Percentiles rank a stretch among this genome's conserved stretches.
These are phyloP conservation scores for Bathelium albidoporum DNA, from an alignment of 495 filamentous ascomycete species.

Conservation along the genomic window DNA sequence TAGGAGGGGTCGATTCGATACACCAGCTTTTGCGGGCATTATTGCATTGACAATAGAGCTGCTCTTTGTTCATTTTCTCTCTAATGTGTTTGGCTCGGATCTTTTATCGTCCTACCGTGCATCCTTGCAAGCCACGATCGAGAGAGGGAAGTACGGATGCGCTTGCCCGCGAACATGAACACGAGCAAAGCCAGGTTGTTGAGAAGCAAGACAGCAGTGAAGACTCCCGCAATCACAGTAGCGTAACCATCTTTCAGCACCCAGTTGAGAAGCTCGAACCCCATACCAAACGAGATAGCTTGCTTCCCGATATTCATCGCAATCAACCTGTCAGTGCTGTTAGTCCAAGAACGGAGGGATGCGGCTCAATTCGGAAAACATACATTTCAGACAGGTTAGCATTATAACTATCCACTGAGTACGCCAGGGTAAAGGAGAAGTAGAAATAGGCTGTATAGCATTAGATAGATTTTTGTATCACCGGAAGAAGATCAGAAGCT, in stretches of 20 bases:
- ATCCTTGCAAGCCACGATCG: constrained; percentile 44
- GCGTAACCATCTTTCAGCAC: constrained; percentile 46
- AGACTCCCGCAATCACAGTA: constrained; percentile 48
- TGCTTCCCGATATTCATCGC: constrained; percentile 45
- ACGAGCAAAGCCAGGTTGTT: constrained; percentile 49
- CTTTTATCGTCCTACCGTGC: constrained; percentile 24
- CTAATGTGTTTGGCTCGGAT: constrained; percentile 1
- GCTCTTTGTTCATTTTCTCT: not conserved
- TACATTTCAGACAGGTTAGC: constrained; percentile 42
- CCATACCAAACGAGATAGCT: constrained; percentile 52
- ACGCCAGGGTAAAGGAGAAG: constrained; percentile 22
- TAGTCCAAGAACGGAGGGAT: not conserved
- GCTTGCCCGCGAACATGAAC: constrained; percentile 52
- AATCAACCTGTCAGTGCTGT: not conserved
- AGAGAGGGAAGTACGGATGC: constrained; percentile 40
- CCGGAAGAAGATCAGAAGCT: constrained; percentile 4
- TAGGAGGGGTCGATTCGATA: too few relatives aligned
- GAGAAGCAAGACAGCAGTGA: constrained; percentile 41
- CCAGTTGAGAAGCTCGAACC: constrained; percentile 49
- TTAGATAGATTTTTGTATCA: not conserved
- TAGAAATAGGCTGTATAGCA: constrained; percentile 2
- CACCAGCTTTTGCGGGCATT: too few relatives aligned
- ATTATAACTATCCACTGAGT: constrained; percentile 19
- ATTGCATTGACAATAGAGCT: too few relatives aligned
- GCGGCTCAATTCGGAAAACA: not conserved